Evolutionary conservation across 2,329 filamentous ascomycete genomes (phyloP), one percentile per base, ranked within the genome.

Genomic region (Sporothrix curviconia): DNA sequence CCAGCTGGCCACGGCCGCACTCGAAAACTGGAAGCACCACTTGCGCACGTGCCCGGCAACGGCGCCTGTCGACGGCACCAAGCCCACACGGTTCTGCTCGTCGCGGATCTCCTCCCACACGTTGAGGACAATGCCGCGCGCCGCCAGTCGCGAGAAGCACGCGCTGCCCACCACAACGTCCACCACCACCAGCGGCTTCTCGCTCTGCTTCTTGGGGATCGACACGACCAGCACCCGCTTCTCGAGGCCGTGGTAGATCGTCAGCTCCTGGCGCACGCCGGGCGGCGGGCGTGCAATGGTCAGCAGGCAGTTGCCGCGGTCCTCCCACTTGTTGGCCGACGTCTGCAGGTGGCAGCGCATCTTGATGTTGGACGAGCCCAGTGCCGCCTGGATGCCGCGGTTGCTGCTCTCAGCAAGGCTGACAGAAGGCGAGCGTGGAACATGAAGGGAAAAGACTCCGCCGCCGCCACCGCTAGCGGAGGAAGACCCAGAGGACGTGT

Each of bases 271-370:
- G 42, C 75, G 75, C 69, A 79, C 81, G 7, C 81, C 82, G 36
- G 73, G 81, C 53, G 78, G 86, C n/a, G 90, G 88, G 17, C 84
- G 82, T 68, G 91, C 84, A 66, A 99, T 90, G 15, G 88, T 90
- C 59, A 99, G 75, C 37, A 84, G 79, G 60, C 91, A 95, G 64
- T 89, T 85, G 62, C 94, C 92, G 75, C 92, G 85, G 68, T 97
- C 92, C 60, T 90, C 85, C 94, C 94, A 99, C 69, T 92, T 92
- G 51, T 84, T 84, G 12, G 83, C 77, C 1, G 82, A 77, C 59
- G 91, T 86, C 51, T 92, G 85, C 50, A 89, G 78, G 69, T 97
- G 96, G 0, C 97, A 81, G 36, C 91, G 81, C 64, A 96, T 89
- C 64, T 92, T 92, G 53, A 92, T 84, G 66, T 94, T 91, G 56